A percentile compares a stretch with the other conserved stretches of the same genome.
Evolutionary conservation across 2,329 filamentous ascomycete genomes (phyloP).

Genomic region (Sclerotinia minor): DNA sequence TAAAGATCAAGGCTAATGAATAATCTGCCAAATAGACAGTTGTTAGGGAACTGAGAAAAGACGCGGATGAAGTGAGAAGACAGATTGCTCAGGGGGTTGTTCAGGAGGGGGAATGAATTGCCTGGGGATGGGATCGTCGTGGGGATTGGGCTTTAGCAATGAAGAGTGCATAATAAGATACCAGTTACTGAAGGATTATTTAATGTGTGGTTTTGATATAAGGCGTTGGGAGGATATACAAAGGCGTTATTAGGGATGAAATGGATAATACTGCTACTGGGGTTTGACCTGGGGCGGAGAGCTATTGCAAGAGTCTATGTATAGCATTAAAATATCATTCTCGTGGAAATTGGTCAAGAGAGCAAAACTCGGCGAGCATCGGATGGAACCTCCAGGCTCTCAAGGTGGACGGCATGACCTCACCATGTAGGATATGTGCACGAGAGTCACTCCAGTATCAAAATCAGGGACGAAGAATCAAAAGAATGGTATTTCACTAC

Average conservation of each 20-base stretch:
- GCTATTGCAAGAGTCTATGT: background rate
- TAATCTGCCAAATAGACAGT: constrained; percentile 34
- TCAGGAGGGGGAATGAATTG: background rate
- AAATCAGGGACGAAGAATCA: background rate
- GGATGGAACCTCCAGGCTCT: too few species aligned
- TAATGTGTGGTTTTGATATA: background rate
- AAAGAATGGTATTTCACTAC: constrained; percentile 11
- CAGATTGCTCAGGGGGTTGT: constrained; percentile 20
- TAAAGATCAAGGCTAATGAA: background rate
- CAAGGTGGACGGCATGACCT: too few species aligned
- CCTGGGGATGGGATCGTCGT: too few species aligned
- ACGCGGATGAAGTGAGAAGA: constrained; percentile 37
- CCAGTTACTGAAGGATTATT: background rate
- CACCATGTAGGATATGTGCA: background rate
- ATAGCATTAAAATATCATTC: background rate
- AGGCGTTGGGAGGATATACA: background rate
- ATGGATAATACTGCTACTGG: background rate
- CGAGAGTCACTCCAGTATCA: background rate
- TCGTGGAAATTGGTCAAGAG: too few species aligned
- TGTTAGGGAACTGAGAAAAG: constrained; percentile 40
- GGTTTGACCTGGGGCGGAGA: background rate
- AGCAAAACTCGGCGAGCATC: background rate
- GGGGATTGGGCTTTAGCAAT: background rate
- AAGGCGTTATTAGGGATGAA: background rate
- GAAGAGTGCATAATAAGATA: background rate